Base-by-base conservation (phyloP, 768 basidiomycete species). In the Suillus hirtellus region DNA sequence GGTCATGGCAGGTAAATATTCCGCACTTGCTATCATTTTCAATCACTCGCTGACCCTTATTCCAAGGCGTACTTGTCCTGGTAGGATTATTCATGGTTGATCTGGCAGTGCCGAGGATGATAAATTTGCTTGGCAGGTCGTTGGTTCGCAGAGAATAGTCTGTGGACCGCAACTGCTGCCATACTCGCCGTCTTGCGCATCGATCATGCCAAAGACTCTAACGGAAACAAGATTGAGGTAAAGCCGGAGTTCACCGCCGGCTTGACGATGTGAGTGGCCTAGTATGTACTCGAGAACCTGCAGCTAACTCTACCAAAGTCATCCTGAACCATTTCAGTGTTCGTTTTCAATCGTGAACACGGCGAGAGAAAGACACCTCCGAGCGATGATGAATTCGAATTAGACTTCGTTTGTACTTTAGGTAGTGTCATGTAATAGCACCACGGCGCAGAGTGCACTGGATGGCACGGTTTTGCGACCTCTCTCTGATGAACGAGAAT, bases 31-130 rank as follows among this genome's bases (percentile, higher is more conserved):
- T 38, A 0, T 55, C 12, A 21, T 37, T 35, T 54, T 35, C n/a
- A 14, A 11, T 35, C 21, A 12, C 21, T 55, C 14, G 15, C 35
- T 4, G 12, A 38, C 35, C 21, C n/a, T 24, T 12, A 9, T 24
- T 31, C 1, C 31, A 31, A 60, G 60, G 12, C 49, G 60, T n/a
- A 55, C 38, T 8, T 61, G 60, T 61, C 42, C 42, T 38, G 63
- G 40, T 40, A 60, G 17, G 42, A 14, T 40, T 2, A 21, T 10
- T 38, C 6, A 9, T n/a, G 17, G 24, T 7, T 47, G 2, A 31
- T 46, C 19, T 38, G 14, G 21, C 14, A 14, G 4, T n/a, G 35
- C 15, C 14, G 21, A 1, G 54, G 7, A 8, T 38, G 15, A 24
- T 21, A 24, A 21, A 37, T 55, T 2, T 8, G 7, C 27, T 38